Conservation (phyloP, 352 stramenopile genomes). For the Phytophthora gonapodyides region DNA sequence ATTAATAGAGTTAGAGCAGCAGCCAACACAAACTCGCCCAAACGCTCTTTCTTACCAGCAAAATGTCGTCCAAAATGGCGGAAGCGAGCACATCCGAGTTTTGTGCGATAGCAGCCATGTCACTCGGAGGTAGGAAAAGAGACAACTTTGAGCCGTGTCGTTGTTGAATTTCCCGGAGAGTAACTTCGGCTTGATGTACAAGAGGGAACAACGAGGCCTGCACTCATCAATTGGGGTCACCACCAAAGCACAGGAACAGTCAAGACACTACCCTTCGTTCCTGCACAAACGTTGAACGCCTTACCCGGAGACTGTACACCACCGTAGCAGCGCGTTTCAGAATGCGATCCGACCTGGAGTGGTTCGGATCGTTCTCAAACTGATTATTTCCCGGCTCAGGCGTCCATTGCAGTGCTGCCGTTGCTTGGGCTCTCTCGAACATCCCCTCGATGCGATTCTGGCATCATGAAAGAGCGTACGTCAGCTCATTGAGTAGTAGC, state of each 20-base stretch:
- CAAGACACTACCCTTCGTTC: neutral
- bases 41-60: too few species aligned
- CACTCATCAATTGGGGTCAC: constrained; percentile 1
- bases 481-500: too few species aligned
- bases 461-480: neutral
- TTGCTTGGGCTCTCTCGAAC: constrained; percentile 45
- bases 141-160: constrained; percentile 46
- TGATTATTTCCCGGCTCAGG: constrained; percentile 36
- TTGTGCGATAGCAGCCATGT: constrained; percentile 47
- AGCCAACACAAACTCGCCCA: neutral
- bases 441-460: constrained; percentile 56
- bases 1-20: constrained; percentile 10
- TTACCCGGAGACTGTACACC: constrained; percentile 57
- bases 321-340: constrained; percentile 47
- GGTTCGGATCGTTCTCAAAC: constrained; percentile 13
- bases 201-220: constrained; percentile 58
- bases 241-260: neutral
- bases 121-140: constrained; percentile 38
- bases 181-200: constrained; percentile 56
- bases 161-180: constrained; percentile 46
- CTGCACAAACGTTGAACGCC: neutral
- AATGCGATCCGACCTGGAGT: constrained; percentile 35
- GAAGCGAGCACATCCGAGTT: constrained; percentile 60
- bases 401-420: constrained; percentile 25
- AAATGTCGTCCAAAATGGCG: constrained; percentile 64